Conservation (phyloP, 2,329 filamentous ascomycete genomes). For the Ambrosiella xylebori region DNA sequence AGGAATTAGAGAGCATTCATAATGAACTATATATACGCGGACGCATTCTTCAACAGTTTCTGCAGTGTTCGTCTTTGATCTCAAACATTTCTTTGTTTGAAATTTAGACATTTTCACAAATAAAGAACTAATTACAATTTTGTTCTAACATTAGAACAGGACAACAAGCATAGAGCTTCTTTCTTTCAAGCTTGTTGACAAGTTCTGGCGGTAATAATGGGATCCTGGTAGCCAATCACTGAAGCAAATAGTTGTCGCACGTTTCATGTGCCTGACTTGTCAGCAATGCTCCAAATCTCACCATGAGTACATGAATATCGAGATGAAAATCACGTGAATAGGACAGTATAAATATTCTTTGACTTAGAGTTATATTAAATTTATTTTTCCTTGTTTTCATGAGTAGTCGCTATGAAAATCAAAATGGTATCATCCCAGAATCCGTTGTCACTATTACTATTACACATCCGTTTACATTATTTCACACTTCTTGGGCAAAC, state of each 20-base stretch:
- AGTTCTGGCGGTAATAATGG: background rate
- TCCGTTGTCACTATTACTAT: background rate
- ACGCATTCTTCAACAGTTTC: background rate
- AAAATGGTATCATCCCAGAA: conserved; percentile 8
- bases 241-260: no score
- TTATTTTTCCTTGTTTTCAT: background rate
- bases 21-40: background rate
- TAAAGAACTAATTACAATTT: background rate
- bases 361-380: background rate
- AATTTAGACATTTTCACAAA: background rate
- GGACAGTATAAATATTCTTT: background rate
- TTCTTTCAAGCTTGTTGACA: background rate
- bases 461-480: conserved; percentile 8
- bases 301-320: background rate
- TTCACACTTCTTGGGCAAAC: conserved; percentile 35
- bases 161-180: background rate
- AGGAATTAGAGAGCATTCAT: background rate
- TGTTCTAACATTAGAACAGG: background rate
- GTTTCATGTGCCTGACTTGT: no score
- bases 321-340: background rate
- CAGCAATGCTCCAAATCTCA: no score
- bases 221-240: no score
- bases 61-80: background rate
- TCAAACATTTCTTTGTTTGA: background rate
- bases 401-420: conserved; percentile 6